Conservation (phyloP, 139 green algal genomes). For the Chlorella sp. region DNA sequence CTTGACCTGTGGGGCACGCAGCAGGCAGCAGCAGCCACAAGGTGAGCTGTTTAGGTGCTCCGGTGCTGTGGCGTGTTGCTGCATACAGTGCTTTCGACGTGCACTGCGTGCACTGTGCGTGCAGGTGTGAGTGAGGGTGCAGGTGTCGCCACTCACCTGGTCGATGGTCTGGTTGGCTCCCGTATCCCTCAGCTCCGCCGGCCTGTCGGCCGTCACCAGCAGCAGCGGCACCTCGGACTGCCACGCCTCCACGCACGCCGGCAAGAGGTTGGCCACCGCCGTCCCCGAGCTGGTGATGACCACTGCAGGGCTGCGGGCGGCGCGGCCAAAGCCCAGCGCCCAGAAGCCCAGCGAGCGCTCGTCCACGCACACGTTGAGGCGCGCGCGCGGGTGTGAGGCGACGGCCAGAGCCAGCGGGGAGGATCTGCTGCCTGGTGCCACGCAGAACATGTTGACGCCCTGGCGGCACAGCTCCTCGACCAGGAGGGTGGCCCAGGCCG, state of each 20-base stretch:
- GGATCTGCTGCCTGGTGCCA: conserved; percentile 91
- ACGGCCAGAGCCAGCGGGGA: conserved; percentile 84
- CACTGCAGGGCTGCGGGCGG: conserved; percentile 28
- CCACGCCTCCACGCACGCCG: conserved; percentile 85
- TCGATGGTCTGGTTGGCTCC: conserved; percentile 96
- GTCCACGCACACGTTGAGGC: conserved; percentile 83
- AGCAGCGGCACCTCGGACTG: conserved; percentile 80
- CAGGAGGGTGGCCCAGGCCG: conserved; percentile 53
- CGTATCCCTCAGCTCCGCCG: conserved; percentile 82
- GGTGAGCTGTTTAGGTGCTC: too few species aligned
- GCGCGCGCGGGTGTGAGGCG: conserved; percentile 70
- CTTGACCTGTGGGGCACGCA: conserved; percentile 59
- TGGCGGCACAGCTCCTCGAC: conserved; percentile 87
- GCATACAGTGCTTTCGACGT: too few species aligned
- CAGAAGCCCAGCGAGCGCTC: conserved; percentile 96
- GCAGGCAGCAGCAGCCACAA: not conserved
- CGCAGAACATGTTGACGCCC: conserved; percentile 80
- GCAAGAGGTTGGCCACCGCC: conserved; percentile 95
- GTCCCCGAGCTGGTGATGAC: conserved; percentile 80
- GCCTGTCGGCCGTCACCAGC: conserved; percentile 90
- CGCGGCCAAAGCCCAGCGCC: conserved; percentile 75
- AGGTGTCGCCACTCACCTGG: too few species aligned
- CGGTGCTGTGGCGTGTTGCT: too few species aligned
- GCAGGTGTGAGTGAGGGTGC: too few species aligned
- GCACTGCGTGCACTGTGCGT: too few species aligned